phyloP scores from a whole-genome alignment of 2,329 filamentous ascomycete genomes.

The Xylariaceae sp. region DNA sequence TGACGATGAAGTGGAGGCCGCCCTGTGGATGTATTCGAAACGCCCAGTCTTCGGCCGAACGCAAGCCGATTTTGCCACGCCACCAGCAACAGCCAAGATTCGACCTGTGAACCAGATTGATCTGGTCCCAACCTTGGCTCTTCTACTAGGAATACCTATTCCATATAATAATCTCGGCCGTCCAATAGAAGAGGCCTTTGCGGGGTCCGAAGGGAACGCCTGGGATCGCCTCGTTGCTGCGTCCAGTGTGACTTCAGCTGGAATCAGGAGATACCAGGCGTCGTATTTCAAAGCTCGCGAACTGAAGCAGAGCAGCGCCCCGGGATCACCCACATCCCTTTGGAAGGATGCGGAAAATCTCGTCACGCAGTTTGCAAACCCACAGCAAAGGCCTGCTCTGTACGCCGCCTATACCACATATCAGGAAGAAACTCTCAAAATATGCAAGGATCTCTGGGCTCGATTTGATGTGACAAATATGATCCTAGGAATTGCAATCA shows the following conservation, averaged over 20 bases:
- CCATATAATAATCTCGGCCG: slow-evolving; percentile 93
- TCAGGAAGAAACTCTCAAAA: slow-evolving; percentile 69
- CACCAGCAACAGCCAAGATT: slow-evolving; percentile 69
- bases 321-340: slow-evolving; percentile 50
- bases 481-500: slow-evolving; percentile 69
- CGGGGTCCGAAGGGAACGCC: slow-evolving; percentile 62
- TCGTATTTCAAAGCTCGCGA: slow-evolving; percentile 74
- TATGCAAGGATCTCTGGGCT: slow-evolving; percentile 86
- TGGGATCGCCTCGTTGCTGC: slow-evolving; percentile 76
- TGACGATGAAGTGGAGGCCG: slow-evolving; percentile 90
- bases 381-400: slow-evolving; percentile 38
- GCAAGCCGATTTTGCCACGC: slow-evolving; percentile 52
- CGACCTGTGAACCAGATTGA: slow-evolving; percentile 83
- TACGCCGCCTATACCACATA: slow-evolving; percentile 65
- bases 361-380: slow-evolving; percentile 37
- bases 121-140: slow-evolving; percentile 82
- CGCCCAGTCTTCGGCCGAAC: slow-evolving; percentile 77
- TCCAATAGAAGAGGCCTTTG: slow-evolving; percentile 92
- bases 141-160: slow-evolving; percentile 86
- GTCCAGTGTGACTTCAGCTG: slow-evolving; percentile 72
- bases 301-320: slow-evolving; percentile 56
- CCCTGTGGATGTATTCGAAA: slow-evolving; percentile 98
- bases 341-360: slow-evolving; percentile 52
- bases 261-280: slow-evolving; percentile 83
- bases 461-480: slow-evolving; percentile 86